These are phyloP conservation scores for Podila epigama DNA, from an alignment of 192 early-diverging fungal genomes.

Conservation along the genomic window DNA sequence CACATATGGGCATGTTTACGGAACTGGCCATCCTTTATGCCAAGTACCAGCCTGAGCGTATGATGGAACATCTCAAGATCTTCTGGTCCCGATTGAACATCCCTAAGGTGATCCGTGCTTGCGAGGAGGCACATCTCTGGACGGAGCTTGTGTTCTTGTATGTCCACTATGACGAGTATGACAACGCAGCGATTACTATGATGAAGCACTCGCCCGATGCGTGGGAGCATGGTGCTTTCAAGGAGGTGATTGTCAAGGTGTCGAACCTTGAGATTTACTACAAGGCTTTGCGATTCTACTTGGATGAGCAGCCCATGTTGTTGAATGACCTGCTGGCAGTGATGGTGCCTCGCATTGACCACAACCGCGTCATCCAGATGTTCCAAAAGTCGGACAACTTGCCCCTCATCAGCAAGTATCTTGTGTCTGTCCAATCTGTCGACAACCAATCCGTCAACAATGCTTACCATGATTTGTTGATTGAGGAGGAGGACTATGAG, in stretches of 20 bases:
- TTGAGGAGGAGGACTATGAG: constrained; percentile 98
- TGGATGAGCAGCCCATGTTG: constrained; percentile 94
- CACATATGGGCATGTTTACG: constrained; percentile 99
- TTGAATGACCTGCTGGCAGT: constrained; percentile 92
- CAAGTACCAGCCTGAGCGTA: constrained; percentile 92
- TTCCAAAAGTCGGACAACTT: constrained; percentile 99
- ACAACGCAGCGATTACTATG: constrained; percentile 96
- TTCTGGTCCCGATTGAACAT: constrained; percentile 99
- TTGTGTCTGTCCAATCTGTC: constrained; percentile 91
- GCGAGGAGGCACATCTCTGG: constrained; percentile 94
- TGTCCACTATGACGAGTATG: constrained; percentile 98
- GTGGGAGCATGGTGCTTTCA: constrained; percentile 97
- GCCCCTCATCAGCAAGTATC: constrained; percentile 95
- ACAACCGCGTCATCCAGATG: constrained; percentile 96
- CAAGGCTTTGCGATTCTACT: constrained; percentile 95
- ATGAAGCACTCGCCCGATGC: constrained; percentile 96
- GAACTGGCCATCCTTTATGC: constrained; percentile 98
- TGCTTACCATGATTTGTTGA: constrained; percentile 94
- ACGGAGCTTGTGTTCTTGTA: constrained; percentile 98
- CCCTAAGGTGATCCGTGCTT: constrained; percentile 97
- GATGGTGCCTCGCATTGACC: constrained; percentile 91
- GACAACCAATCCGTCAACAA: constrained; percentile 97
- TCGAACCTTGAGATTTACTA: constrained; percentile 98
- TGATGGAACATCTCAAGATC: constrained; percentile 98
- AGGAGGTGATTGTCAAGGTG: constrained; percentile 97